Conservation (phyloP, 371 early-diverging fungal genomes). For the Lichtheimia ramosa region DNA sequence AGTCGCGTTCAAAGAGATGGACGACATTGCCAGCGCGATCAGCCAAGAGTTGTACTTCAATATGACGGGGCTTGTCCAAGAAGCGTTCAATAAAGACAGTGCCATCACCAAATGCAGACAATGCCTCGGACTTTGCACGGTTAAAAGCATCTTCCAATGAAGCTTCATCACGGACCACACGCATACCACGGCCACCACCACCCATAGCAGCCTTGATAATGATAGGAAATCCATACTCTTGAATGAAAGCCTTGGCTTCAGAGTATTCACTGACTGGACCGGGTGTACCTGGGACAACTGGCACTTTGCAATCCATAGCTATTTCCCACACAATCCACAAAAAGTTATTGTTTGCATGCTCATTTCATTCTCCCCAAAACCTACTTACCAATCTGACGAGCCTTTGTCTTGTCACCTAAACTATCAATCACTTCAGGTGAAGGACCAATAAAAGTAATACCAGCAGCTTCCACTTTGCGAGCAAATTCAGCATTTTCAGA, state of each 20-base stretch:
- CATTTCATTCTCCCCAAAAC: not conserved
- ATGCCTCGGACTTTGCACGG: slow-evolving; percentile 85
- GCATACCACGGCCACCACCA: slow-evolving; percentile 98
- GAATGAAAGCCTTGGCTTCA: slow-evolving; percentile 76
- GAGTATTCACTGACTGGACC: slow-evolving; percentile 73
- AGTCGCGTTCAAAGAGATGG: slow-evolving; percentile 94
- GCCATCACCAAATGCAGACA: slow-evolving; percentile 94
- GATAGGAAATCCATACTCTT: slow-evolving; percentile 86
- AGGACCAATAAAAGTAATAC: slow-evolving; percentile 93
- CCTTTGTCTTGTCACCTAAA: slow-evolving; percentile 95
- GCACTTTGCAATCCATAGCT: slow-evolving; percentile 80
- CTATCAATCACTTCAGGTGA: slow-evolving; percentile 82
- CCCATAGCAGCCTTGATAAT: slow-evolving; percentile 98
- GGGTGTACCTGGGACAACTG: slow-evolving; percentile 86
- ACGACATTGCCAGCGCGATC: slow-evolving; percentile 89
- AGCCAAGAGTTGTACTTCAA: slow-evolving; percentile 94
- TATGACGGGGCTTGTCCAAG: slow-evolving; percentile 91
- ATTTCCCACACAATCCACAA: not conserved
- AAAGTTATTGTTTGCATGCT: slow-evolving; percentile 24
- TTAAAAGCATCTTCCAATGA: slow-evolving; percentile 74
- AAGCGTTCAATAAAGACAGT: slow-evolving; percentile 95
- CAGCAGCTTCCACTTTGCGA: slow-evolving; percentile 83
- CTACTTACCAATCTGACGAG: slow-evolving; percentile 72
- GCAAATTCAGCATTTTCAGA: slow-evolving; percentile 92
- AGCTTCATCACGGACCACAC: slow-evolving; percentile 76